Percentiles rank a stretch among this genome's conserved stretches.
Conservation (phyloP, 805 yeast species). For the Saccharomycopsis javanensis region DNA sequence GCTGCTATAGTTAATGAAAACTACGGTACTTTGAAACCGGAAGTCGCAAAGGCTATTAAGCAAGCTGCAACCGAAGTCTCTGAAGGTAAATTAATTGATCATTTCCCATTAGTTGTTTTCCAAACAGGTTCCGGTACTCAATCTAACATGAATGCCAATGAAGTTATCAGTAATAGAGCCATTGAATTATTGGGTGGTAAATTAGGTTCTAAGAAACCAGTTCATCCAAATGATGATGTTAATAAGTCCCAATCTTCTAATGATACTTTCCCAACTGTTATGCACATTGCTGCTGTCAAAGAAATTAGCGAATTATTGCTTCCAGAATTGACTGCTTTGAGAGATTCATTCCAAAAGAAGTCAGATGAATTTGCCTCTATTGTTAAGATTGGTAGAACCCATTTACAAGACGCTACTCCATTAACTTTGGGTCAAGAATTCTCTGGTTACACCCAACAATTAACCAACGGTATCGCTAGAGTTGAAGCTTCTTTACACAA, state of each 20-base stretch:
- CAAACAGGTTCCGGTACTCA: conserved; percentile 99
- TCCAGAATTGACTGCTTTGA: conserved; percentile 71
- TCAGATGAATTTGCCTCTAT: conserved; percentile 76
- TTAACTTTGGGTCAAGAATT: conserved; percentile 97
- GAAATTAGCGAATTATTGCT: conserved; percentile 68
- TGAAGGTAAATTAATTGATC: conserved; percentile 83
- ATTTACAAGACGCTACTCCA: conserved; percentile 97
- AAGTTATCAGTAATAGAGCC: conserved; percentile 96
- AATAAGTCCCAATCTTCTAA: conserved; percentile 98
- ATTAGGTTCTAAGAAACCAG: conserved; percentile 85
- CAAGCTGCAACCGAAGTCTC: conserved; percentile 93
- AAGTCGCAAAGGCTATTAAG: conserved; percentile 74
- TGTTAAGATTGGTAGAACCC: conserved; percentile 98
- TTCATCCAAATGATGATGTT: conserved; percentile 97
- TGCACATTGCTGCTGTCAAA: conserved; percentile 97
- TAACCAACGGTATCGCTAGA: conserved; percentile 82
- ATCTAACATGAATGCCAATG: conserved; percentile 98
- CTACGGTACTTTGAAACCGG: conserved; percentile 76
- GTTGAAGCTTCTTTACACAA: conserved; percentile 69
- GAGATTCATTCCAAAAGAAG: conserved; percentile 69
- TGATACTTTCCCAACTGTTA: conserved; percentile 98
- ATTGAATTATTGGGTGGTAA: conserved; percentile 91
- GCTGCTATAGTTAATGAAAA: conserved; percentile 84
- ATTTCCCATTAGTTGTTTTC: conserved; percentile 96
- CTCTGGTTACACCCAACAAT: conserved; percentile 90